Evolutionary conservation across 768 basidiomycete species (phyloP).

Genomic region (Cyclocybe aegerita): DNA sequence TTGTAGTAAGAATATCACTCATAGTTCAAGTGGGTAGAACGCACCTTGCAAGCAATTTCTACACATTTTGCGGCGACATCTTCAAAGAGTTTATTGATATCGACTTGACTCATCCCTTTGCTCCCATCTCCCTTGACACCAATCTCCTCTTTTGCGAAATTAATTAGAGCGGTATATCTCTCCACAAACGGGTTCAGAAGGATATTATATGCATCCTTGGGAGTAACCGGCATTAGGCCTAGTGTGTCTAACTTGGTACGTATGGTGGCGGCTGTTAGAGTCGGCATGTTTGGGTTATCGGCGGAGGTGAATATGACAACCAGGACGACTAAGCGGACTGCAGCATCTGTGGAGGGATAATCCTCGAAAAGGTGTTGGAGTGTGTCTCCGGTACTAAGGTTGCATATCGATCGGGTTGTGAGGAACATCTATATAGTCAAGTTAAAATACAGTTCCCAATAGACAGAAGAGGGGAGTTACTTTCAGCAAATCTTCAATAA

Average conservation of each 20-base stretch:
- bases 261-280: slow-evolving; percentile 27
- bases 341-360: slow-evolving; percentile 60
- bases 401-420: slow-evolving; percentile 65
- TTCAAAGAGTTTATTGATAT: slow-evolving; percentile 47
- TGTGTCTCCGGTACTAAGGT: slow-evolving; percentile 42
- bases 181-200: slow-evolving; percentile 73
- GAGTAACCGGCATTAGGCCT: slow-evolving; percentile 54
- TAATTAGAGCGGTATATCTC: slow-evolving; percentile 46
- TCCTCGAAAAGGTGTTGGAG: slow-evolving; percentile 65
- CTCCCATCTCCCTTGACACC: slow-evolving; percentile 28
- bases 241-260: slow-evolving; percentile 54
- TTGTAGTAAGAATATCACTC: not conserved
- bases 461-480: slow-evolving; percentile 29
- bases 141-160: slow-evolving; percentile 44
- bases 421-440: slow-evolving; percentile 55
- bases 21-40: slow-evolving; percentile 5
- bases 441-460: slow-evolving; percentile 5
- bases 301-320: slow-evolving; percentile 58
- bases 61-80: slow-evolving; percentile 63
- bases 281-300: slow-evolving; percentile 27
- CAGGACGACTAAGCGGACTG: slow-evolving; percentile 72
- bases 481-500: slow-evolving; percentile 69
- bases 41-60: slow-evolving; percentile 60
- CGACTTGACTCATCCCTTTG: slow-evolving; percentile 42
- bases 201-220: slow-evolving; percentile 59